phyloP scores from a whole-genome alignment of 129 eudicot genomes.

The Pulicaria dysenterica region DNA sequence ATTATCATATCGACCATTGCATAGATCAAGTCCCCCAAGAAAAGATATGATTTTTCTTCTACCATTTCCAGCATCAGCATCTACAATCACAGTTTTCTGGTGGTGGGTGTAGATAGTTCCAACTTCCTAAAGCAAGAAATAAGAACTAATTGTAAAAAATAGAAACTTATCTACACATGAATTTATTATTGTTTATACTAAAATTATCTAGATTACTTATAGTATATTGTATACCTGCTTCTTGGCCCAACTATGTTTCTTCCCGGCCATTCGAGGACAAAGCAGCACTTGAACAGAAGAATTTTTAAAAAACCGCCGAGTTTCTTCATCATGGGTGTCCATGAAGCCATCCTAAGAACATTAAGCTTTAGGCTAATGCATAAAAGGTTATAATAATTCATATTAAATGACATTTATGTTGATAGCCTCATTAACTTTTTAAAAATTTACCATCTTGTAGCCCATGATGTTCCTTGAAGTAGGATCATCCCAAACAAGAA shows the following conservation, averaged over 20 bases:
- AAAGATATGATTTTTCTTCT: slow-evolving; percentile 73
- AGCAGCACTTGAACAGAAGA: slow-evolving; percentile 89
- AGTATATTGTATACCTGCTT: slow-evolving; percentile 52
- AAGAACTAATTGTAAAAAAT: background rate
- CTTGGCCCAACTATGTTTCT: slow-evolving; percentile 83
- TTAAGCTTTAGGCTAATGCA: slow-evolving; percentile 11
- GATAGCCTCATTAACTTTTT: background rate
- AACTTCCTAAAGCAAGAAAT: slow-evolving; percentile 58
- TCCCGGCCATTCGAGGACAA: slow-evolving; percentile 88
- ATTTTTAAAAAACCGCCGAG: slow-evolving; percentile 78
- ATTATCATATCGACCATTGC: slow-evolving; percentile 93
- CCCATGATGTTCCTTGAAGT: slow-evolving; percentile 97
- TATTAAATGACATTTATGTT: background rate
- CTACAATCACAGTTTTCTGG: slow-evolving; percentile 86
- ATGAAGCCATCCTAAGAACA: slow-evolving; percentile 79
- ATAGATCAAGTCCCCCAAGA: slow-evolving; percentile 91
- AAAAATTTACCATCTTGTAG: slow-evolving; percentile 63
- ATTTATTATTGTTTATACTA: background rate
- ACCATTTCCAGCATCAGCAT: slow-evolving; percentile 84
- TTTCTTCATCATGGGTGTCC: slow-evolving; percentile 98
- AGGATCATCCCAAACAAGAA: slow-evolving; percentile 99
- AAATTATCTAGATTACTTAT: background rate
- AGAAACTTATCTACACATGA: background rate
- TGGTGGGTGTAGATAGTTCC: slow-evolving; percentile 89
- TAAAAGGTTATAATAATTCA: background rate